Evolutionary conservation across 331 rosid species (phyloP).

Genomic region (Cydonia oblonga): DNA sequence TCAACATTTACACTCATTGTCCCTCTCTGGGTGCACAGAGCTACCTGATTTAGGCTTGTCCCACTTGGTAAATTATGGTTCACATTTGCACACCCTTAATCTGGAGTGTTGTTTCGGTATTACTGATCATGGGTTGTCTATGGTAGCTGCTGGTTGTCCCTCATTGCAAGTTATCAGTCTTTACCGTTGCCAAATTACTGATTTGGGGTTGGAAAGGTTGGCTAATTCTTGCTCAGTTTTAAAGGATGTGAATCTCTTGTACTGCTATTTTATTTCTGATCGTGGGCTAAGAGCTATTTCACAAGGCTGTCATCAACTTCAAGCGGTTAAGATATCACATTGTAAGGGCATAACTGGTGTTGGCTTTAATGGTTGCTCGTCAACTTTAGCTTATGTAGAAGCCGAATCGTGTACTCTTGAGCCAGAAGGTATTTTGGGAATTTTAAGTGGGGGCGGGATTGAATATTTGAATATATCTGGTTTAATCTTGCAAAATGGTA

Average conservation of each 20-base stretch:
- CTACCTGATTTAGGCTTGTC: slow-evolving; percentile 39
- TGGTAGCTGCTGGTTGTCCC: slow-evolving; percentile 39
- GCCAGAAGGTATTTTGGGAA: slow-evolving; percentile 35
- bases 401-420: slow-evolving; percentile 41
- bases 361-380: slow-evolving; percentile 49
- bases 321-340: slow-evolving; percentile 32
- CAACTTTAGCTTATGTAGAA: slow-evolving; percentile 36
- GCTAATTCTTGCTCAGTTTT: slow-evolving; percentile 26
- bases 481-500: slow-evolving; percentile 17
- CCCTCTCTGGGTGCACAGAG: slow-evolving; percentile 45
- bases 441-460: slow-evolving; percentile 44
- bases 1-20: slow-evolving; percentile 42
- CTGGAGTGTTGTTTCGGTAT: slow-evolving; percentile 42
- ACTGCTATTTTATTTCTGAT: slow-evolving; percentile 38
- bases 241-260: slow-evolving; percentile 35
- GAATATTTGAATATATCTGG: slow-evolving; percentile 37
- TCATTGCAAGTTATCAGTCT: slow-evolving; percentile 33
- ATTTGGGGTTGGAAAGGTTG: slow-evolving; percentile 36
- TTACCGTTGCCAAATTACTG: slow-evolving; percentile 39
- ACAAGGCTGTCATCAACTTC: slow-evolving; percentile 33
- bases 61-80: slow-evolving; percentile 33
- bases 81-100: slow-evolving; percentile 34
- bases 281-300: slow-evolving; percentile 37
- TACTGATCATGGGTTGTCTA: slow-evolving; percentile 40
- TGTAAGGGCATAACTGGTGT: slow-evolving; percentile 31